Evolutionary conservation across 257 asterid species (phyloP).

Genomic region (Coffea eugenioides): DNA sequence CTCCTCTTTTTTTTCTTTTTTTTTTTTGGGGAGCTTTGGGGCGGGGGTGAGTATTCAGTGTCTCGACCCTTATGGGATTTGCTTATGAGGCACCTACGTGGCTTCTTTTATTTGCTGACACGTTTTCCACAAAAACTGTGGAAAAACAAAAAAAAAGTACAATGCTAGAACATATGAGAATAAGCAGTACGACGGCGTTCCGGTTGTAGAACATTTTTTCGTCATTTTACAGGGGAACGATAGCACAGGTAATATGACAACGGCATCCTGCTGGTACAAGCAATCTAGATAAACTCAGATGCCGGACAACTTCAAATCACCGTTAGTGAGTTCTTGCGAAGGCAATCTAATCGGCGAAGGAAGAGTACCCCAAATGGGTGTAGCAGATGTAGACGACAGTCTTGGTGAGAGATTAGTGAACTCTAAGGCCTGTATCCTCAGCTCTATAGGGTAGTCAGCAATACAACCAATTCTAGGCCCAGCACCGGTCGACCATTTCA

Average conservation of each 20-base stretch:
- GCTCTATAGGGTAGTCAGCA: constrained; percentile 79
- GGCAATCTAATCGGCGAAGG: constrained; percentile 36
- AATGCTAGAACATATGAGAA: no score
- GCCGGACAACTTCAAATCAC: constrained; percentile 18
- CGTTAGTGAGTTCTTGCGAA: constrained; percentile 20
- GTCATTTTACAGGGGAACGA: no score
- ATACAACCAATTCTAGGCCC: constrained; percentile 95
- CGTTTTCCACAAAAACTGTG: background rate
- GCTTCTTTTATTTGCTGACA: background rate
- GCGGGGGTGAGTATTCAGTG: no score
- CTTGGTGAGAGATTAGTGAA: constrained; percentile 80
- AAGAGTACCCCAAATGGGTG: constrained; percentile 34
- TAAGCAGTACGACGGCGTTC: no score
- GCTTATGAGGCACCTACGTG: background rate
- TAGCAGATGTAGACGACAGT: constrained; percentile 20
- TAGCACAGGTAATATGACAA: background rate
- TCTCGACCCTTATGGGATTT: no score
- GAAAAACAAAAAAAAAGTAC: no score
- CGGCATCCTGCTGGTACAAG: background rate
- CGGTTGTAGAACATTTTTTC: no score
- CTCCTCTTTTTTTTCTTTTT: background rate
- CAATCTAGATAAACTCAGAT: background rate
- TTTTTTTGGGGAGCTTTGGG: no score
- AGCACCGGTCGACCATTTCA: constrained; percentile 79
- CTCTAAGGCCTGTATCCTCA: constrained; percentile 84